These are phyloP conservation scores for Exophiala oligosperma DNA, from an alignment of 2,329 filamentous ascomycete species.

Conservation along the genomic window DNA sequence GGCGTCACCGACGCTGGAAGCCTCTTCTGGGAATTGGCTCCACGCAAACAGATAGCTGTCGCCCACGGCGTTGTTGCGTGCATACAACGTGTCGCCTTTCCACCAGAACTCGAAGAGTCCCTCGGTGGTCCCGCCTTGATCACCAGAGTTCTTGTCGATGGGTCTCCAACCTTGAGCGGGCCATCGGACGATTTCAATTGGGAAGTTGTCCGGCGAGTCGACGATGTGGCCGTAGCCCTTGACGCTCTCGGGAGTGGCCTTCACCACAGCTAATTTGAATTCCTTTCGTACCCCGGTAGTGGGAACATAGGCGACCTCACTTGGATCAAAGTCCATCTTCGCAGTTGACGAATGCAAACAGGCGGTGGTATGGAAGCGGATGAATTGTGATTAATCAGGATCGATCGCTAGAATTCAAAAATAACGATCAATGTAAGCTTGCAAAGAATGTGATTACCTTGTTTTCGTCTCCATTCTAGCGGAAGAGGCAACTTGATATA, in stretches of 20 bases:
- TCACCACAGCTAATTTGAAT: constrained; percentile 6
- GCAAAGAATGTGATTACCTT: background rate
- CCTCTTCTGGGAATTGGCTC: constrained; percentile 15
- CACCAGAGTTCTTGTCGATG: constrained; percentile 13
- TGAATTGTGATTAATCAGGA: background rate
- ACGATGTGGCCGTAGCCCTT: constrained; percentile 17
- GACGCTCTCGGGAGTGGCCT: constrained; percentile 13
- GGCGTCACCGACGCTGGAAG: background rate
- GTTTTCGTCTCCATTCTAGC: background rate
- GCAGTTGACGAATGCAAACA: too few relatives aligned
- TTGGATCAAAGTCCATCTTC: constrained; percentile 8
- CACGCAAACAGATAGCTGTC: constrained; percentile 18
- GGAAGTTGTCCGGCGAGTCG: constrained; percentile 6
- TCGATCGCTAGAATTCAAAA: background rate
- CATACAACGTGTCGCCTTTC: constrained; percentile 20
- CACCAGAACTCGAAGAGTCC: constrained; percentile 20
- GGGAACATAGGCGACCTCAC: constrained; percentile 11
- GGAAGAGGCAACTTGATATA: background rate
- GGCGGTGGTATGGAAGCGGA: background rate
- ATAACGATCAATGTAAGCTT: background rate
- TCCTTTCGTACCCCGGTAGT: constrained; percentile 14
- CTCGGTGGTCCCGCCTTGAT: constrained; percentile 15
- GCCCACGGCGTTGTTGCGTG: constrained; percentile 17
- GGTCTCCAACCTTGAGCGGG: constrained; percentile 15
- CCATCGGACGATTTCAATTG: constrained; percentile 18